These are phyloP conservation scores for Globisporangium nunn DNA, from an alignment of 352 stramenopile species.

Conservation along the genomic window DNA sequence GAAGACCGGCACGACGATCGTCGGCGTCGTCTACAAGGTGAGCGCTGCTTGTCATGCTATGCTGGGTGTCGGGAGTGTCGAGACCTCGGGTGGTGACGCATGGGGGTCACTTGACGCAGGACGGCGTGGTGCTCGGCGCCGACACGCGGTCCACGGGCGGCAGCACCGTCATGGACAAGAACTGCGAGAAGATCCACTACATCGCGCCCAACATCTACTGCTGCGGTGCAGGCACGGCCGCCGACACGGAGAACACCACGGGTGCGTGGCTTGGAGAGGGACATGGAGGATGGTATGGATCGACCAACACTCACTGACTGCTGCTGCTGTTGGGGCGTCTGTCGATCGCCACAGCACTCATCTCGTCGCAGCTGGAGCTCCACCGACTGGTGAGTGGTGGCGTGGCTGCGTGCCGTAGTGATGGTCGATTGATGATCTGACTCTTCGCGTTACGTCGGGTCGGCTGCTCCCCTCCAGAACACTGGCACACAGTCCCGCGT, in stretches of 20 bases:
- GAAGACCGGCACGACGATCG: constrained; percentile 97
- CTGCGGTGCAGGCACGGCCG: constrained; percentile 95
- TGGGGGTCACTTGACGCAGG: constrained; percentile 20
- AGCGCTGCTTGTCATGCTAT: not conserved
- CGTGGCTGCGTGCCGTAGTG: not conserved
- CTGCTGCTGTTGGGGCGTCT: not conserved
- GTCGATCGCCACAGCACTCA: constrained; percentile 23
- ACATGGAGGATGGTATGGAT: too few species aligned
- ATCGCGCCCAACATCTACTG: constrained; percentile 99
- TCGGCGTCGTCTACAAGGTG: constrained; percentile 93
- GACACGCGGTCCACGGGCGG: constrained; percentile 96
- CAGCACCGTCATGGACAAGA: constrained; percentile 97
- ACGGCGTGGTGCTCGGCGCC: constrained; percentile 94
- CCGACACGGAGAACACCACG: constrained; percentile 95
- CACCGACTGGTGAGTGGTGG: constrained; percentile 82
- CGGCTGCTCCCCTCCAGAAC: constrained; percentile 29
- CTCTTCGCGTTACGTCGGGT: too few species aligned
- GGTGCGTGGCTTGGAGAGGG: constrained; percentile 9
- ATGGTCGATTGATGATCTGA: not conserved
- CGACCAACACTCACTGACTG: not conserved
- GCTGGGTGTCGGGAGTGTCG: too few species aligned
- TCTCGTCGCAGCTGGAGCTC: constrained; percentile 92
- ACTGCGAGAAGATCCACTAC: constrained; percentile 99
- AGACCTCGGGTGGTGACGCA: too few species aligned
- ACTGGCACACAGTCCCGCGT: constrained; percentile 87